phyloP scores from a whole-genome alignment of 2,329 filamentous ascomycete genomes.

The Aspergillus sp. region DNA sequence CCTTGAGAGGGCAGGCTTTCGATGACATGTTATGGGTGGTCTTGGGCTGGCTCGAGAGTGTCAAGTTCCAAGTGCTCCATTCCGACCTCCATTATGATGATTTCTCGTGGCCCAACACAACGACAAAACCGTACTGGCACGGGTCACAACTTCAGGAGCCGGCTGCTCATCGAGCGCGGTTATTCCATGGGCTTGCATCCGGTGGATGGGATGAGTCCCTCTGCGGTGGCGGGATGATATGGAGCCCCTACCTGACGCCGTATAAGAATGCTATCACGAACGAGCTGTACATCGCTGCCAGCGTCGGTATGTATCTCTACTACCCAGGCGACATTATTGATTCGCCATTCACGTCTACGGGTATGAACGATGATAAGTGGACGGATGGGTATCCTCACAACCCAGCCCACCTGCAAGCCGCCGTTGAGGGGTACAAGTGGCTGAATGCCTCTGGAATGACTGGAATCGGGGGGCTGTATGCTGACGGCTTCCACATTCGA shows the following conservation, averaged over 20 bases:
- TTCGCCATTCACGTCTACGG: constrained; percentile 59
- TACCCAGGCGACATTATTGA: constrained; percentile 78
- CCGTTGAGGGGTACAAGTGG: constrained; percentile 78
- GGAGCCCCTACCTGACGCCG: constrained; percentile 75
- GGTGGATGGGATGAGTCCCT: constrained; percentile 78
- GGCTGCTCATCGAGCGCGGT: constrained; percentile 77
- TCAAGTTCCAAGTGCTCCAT: constrained; percentile 74
- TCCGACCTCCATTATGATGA: constrained; percentile 58
- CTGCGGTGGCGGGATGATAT: constrained; percentile 85
- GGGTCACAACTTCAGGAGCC: constrained; percentile 71
- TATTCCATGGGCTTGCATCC: constrained; percentile 81
- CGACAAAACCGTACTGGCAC: constrained; percentile 59
- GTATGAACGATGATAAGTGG: constrained; percentile 23
- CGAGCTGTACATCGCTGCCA: constrained; percentile 81
- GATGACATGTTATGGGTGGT: constrained; percentile 97
- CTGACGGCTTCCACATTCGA: constrained; percentile 84
- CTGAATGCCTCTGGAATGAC: constrained; percentile 77
- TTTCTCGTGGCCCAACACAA: constrained; percentile 18
- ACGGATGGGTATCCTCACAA: constrained; percentile 49
- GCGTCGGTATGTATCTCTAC: constrained; percentile 83
- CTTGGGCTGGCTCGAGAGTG: constrained; percentile 80
- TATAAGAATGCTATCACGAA: constrained; percentile 99
- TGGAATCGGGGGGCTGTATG: constrained; percentile 70
- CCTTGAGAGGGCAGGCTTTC: constrained; percentile 74
- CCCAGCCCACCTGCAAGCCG: constrained; percentile 67